phyloP scores from a whole-genome alignment of 2,329 filamentous ascomycete species.

The Colletotrichum acutatum region DNA sequence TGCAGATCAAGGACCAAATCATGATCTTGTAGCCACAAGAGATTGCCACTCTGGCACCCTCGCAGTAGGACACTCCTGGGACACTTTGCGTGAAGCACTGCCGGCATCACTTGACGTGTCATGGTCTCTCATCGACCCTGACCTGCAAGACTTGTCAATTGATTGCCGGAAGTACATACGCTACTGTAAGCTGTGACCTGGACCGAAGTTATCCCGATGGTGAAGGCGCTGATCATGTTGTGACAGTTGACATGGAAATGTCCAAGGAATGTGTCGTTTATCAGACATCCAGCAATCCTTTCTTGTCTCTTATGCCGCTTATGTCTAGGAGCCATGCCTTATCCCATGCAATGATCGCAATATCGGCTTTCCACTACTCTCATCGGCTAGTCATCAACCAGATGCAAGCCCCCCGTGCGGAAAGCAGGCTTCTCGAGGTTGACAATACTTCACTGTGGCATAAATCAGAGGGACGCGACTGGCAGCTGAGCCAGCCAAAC shows the following conservation, averaged over 20 bases:
- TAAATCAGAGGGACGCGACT: neutral
- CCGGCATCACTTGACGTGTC: neutral
- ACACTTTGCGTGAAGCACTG: neutral
- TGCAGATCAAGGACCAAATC: neutral
- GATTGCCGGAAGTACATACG: constrained; percentile 28
- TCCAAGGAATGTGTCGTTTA: constrained; percentile 32
- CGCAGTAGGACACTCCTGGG: neutral
- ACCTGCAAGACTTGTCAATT: constrained; percentile 12
- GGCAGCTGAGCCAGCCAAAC: constrained; percentile 5
- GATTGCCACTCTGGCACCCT: neutral
- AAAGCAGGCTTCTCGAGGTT: neutral
- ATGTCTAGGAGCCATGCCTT: constrained; percentile 17
- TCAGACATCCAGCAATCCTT: constrained; percentile 25
- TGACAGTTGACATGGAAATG: constrained; percentile 22
- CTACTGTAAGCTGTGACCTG: constrained; percentile 10
- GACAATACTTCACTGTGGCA: neutral
- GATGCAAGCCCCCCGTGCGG: neutral
- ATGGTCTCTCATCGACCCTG: constrained; percentile 14
- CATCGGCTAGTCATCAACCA: constrained; percentile 23
- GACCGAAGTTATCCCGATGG: too few relatives aligned
- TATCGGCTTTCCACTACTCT: constrained; percentile 29
- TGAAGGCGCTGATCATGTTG: neutral
- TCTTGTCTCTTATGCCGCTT: constrained; percentile 27
- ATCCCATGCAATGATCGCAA: constrained; percentile 18
- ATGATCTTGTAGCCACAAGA: neutral